Conservation (phyloP, 225 moss, liverwort and hornwort genomes). For the Polytrichum formosum region DNA sequence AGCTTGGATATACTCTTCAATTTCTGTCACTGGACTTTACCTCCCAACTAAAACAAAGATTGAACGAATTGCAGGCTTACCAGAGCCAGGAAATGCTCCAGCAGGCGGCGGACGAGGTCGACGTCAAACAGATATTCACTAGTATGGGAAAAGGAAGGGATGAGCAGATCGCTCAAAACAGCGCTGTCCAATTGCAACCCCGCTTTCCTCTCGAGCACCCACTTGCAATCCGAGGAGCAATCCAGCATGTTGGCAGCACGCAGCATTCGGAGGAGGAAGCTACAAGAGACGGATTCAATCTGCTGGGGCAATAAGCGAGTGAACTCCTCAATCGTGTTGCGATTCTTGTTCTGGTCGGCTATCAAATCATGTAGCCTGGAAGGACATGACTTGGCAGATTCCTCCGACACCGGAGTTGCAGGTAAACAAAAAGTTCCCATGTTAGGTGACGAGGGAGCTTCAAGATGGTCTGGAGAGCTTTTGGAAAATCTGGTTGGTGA, state of each 20-base stretch:
- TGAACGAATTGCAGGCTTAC: background rate
- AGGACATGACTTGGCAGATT: background rate
- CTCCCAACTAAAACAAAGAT: background rate
- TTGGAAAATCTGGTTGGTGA: slow-evolving; percentile 20
- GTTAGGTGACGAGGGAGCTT: background rate
- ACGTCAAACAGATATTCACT: slow-evolving; percentile 47
- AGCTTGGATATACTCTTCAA: background rate
- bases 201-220: slow-evolving; percentile 40
- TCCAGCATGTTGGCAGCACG: slow-evolving; percentile 42
- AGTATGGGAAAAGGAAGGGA: slow-evolving; percentile 31
- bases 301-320: slow-evolving; percentile 34
- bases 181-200: slow-evolving; percentile 54
- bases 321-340: slow-evolving; percentile 46
- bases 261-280: slow-evolving; percentile 42
- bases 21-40: background rate
- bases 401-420: slow-evolving; percentile 6
- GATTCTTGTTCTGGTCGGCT: slow-evolving; percentile 35
- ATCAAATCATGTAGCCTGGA: slow-evolving; percentile 27
- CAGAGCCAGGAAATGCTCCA: slow-evolving; percentile 51
- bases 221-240: slow-evolving; percentile 17
- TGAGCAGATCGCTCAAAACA: slow-evolving; percentile 43
- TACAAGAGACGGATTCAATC: slow-evolving; percentile 33
- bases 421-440: too few relatives aligned
- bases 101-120: slow-evolving; percentile 48
- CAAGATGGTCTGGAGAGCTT: slow-evolving; percentile 19